Percentiles rank a stretch among this genome's conserved stretches.
These are phyloP conservation scores for Byssochlamys sp. DNA, from an alignment of 2,329 filamentous ascomycete genomes.

Conservation along the genomic window DNA sequence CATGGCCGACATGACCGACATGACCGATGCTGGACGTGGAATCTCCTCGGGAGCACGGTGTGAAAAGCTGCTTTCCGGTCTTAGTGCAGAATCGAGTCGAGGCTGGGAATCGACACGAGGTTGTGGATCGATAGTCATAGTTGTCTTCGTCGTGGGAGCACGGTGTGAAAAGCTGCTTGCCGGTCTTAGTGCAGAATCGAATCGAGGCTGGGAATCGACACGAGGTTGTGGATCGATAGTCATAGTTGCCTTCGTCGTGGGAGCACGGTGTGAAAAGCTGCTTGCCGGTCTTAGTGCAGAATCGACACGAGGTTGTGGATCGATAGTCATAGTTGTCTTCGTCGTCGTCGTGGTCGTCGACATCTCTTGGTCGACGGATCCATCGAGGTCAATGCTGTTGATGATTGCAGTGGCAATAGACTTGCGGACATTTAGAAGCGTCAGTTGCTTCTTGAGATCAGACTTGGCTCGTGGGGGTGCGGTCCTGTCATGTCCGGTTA, in stretches of 20 bases:
- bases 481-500: constrained; percentile 40
- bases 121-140: no score
- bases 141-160: no score
- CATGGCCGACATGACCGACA: constrained; percentile 13
- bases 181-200: constrained; percentile 3
- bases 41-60: constrained; percentile 18
- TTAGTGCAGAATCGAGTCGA: no score
- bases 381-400: constrained; percentile 54
- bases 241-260: background rate
- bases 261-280: constrained; percentile 10
- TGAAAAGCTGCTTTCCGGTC: constrained; percentile 17
- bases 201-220: no score
- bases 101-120: no score
- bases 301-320: no score
- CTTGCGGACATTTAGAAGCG: constrained; percentile 73
- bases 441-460: constrained; percentile 77
- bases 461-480: constrained; percentile 76
- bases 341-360: constrained; percentile 15
- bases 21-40: constrained; percentile 20
- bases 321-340: no score
- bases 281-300: constrained; percentile 9
- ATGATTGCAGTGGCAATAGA: constrained; percentile 76
- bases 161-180: constrained; percentile 15
- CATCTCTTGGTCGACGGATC: background rate
- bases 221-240: no score